These are phyloP conservation scores for Colletotrichum sublineola DNA, from an alignment of 2,329 filamentous ascomycete genomes.

Conservation along the genomic window DNA sequence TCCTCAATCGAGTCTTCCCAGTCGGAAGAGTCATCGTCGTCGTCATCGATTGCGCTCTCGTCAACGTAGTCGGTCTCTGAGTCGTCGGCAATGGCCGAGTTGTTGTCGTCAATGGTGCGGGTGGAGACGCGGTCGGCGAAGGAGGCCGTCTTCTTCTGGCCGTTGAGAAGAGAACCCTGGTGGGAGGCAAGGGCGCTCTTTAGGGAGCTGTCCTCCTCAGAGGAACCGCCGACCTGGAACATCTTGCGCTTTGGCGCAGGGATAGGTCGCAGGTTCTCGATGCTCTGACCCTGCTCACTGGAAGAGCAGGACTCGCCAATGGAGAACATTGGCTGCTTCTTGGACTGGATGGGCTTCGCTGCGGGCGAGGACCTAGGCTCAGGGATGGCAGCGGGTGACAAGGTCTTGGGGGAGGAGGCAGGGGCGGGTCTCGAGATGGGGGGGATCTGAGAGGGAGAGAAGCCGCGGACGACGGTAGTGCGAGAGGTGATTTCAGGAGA, in stretches of 20 bases:
- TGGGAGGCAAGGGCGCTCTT: conserved; percentile 64
- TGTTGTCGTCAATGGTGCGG: conserved; percentile 71
- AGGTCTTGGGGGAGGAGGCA: conserved; percentile 64
- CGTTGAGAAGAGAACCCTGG: conserved; percentile 55
- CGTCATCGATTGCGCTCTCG: conserved; percentile 85
- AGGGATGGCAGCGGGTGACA: conserved; percentile 70
- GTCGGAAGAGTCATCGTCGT: conserved; percentile 74
- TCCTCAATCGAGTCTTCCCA: conserved; percentile 81
- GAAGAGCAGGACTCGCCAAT: conserved; percentile 88
- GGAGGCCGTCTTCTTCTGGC: conserved; percentile 81
- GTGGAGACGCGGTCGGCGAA: conserved; percentile 83
- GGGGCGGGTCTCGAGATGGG: conserved; percentile 60
- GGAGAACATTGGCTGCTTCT: conserved; percentile 75
- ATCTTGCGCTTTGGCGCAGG: conserved; percentile 54
- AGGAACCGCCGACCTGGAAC: conserved; percentile 70
- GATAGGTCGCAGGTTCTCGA: conserved; percentile 58
- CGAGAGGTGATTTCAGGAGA: conserved; percentile 65
- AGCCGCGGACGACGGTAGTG: conserved; percentile 83
- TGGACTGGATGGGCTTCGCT: conserved; percentile 77
- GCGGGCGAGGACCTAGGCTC: conserved; percentile 69
- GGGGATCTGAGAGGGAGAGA: conserved; percentile 80
- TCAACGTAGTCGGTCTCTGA: conserved; percentile 78
- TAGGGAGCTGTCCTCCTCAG: conserved; percentile 85
- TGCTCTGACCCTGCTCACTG: conserved; percentile 63
- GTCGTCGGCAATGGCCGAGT: conserved; percentile 63